phyloP scores from a whole-genome alignment of 140 eudicot species.

The Flaveria floridana region DNA sequence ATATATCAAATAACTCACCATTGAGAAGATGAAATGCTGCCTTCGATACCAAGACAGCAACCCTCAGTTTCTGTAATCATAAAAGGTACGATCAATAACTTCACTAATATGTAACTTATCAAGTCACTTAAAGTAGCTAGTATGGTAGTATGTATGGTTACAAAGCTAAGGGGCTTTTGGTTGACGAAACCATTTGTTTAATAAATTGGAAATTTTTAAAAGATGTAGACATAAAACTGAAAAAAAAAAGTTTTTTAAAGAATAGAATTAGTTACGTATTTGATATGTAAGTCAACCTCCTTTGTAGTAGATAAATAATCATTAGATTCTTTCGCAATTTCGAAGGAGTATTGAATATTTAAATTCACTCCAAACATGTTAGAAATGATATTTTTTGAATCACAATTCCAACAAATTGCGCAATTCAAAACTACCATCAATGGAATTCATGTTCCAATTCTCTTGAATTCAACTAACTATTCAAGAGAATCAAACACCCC shows the following conservation, averaged over 20 bases:
- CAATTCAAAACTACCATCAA: background rate
- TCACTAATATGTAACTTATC: background rate
- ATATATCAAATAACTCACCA: slow-evolving; percentile 37
- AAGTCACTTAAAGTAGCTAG: background rate
- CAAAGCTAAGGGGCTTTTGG: background rate
- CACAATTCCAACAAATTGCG: background rate
- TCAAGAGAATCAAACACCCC: too few species aligned
- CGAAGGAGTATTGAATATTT: background rate
- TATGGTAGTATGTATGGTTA: background rate
- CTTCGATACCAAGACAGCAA: slow-evolving; percentile 86
- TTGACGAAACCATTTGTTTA: background rate
- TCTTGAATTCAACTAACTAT: too few species aligned
- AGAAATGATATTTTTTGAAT: background rate
- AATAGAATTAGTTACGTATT: too few species aligned
- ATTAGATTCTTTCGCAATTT: too few species aligned
- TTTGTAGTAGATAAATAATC: too few species aligned
- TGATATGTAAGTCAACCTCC: too few species aligned
- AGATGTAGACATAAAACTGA: too few species aligned
- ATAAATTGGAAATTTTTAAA: background rate
- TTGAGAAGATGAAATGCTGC: slow-evolving; percentile 82
- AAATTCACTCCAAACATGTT: background rate
- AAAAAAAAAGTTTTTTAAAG: too few species aligned
- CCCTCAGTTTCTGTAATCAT: slow-evolving; percentile 62
- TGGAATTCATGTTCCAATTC: background rate
- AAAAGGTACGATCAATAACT: slow-evolving; percentile 22